Evolutionary conservation across 441 rosid species (phyloP).

Genomic region (Erodium trifolium): DNA sequence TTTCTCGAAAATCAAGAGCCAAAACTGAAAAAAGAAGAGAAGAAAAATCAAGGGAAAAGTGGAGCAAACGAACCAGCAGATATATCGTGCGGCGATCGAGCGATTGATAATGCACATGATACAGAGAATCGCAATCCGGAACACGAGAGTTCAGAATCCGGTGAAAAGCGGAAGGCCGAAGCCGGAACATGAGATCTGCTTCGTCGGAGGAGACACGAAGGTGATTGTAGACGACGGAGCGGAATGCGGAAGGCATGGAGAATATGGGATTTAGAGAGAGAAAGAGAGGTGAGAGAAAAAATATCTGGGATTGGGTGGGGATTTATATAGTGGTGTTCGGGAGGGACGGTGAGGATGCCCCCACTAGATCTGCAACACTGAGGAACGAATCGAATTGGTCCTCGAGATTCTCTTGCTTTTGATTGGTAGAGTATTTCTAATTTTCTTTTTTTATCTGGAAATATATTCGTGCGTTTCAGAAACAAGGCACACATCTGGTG

Average conservation of each 20-base stretch:
- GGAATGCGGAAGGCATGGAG: neutral
- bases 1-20: neutral
- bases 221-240: neutral
- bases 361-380: slow-evolving; percentile 1
- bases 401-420: neutral
- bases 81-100: neutral
- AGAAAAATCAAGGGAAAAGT: neutral
- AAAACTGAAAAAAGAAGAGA: neutral
- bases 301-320: neutral
- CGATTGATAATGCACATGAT: neutral
- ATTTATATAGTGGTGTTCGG: neutral
- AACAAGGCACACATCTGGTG: neutral
- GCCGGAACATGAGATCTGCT: neutral
- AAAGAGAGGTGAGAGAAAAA: slow-evolving; percentile 3
- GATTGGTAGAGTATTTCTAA: neutral
- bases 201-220: neutral
- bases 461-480: neutral
- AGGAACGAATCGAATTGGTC: neutral
- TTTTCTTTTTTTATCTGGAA: no score
- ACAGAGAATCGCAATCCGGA: neutral
- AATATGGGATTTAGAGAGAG: neutral
- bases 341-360: neutral
- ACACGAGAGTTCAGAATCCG: neutral
- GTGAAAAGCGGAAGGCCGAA: neutral
- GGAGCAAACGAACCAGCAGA: neutral